Percentiles rank a stretch among this genome's conserved stretches.
phyloP scores from a whole-genome alignment of 257 asterid species.

The Avicennia marina region DNA sequence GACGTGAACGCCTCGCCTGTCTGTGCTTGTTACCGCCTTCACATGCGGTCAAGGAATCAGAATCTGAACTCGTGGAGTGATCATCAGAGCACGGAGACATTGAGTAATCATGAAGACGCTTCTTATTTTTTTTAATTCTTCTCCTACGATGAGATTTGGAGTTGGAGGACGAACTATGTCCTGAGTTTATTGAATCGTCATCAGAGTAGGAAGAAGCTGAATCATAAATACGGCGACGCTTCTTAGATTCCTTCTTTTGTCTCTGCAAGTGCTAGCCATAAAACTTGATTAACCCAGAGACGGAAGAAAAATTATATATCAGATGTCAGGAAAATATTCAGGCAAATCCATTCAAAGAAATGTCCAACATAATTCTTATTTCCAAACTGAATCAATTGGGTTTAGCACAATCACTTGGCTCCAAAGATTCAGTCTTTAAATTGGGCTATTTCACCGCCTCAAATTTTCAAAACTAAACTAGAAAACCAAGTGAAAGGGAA shows the following conservation, averaged over 20 bases:
- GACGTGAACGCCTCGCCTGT: conserved; percentile 28
- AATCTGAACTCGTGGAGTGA: conserved; percentile 40
- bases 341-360: conserved; percentile 6
- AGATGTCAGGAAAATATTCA: neutral
- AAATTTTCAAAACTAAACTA: neutral
- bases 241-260: conserved; percentile 43
- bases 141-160: conserved; percentile 33
- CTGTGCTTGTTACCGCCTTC: conserved; percentile 34
- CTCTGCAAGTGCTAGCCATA: conserved; percentile 32
- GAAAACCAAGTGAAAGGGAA: neutral
- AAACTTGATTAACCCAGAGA: conserved; percentile 7
- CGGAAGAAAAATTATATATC: neutral
- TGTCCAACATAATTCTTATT: neutral
- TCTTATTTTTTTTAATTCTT: conserved; percentile 49
- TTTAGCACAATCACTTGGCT: neutral
- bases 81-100: conserved; percentile 47
- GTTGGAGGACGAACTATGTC: conserved; percentile 5
- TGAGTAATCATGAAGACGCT: conserved; percentile 37
- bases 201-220: conserved; percentile 29
- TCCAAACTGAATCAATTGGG: neutral
- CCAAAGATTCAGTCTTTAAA: conserved; percentile 18
- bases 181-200: conserved; percentile 27
- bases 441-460: conserved; percentile 16
- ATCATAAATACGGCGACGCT: conserved; percentile 24
- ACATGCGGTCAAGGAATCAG: conserved; percentile 37